Percentiles rank a stretch among this genome's conserved stretches.
Evolutionary conservation across 495 filamentous ascomycete genomes (phyloP).

Genomic region (Aspergillus panamensis): DNA sequence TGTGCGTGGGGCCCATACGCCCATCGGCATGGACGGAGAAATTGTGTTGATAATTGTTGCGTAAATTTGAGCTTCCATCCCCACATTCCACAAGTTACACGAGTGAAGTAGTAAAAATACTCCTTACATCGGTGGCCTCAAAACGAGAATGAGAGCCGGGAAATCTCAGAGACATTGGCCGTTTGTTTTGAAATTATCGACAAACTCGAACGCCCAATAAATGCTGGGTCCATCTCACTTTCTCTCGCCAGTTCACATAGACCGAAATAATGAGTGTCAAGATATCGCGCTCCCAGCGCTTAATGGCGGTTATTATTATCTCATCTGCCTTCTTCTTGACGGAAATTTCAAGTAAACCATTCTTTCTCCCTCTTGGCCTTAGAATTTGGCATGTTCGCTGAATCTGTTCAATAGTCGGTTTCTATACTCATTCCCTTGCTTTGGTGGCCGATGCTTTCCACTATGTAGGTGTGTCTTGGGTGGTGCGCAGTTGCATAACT

Average conservation of each 20-base stretch:
- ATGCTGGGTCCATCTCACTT: background rate
- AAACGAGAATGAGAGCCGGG: background rate
- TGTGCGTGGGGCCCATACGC: background rate
- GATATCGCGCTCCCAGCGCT: slow-evolving; percentile 37
- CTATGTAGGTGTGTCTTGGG: slow-evolving; percentile 57
- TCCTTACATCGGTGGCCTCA: slow-evolving; percentile 1
- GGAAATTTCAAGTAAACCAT: slow-evolving; percentile 44
- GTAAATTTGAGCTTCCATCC: background rate
- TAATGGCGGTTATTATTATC: slow-evolving; percentile 46
- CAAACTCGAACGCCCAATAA: background rate
- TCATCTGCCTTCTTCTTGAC: slow-evolving; percentile 50
- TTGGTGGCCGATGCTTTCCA: slow-evolving; percentile 92
- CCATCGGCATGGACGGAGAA: background rate
- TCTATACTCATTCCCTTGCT: slow-evolving; percentile 78
- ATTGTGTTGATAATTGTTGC: background rate
- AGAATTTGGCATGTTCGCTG: background rate
- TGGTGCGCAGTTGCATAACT: background rate
- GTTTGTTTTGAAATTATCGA: background rate
- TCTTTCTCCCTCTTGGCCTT: slow-evolving; percentile 1
- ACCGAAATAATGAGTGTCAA: slow-evolving; percentile 24
- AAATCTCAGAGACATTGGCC: background rate
- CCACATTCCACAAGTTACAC: slow-evolving; percentile 18
- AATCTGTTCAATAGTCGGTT: slow-evolving; percentile 51
- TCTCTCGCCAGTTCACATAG: background rate
- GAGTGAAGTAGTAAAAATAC: background rate